Evolutionary conservation across 345 rosid genomes (phyloP).

Genomic region (Citrus cavaleriei): DNA sequence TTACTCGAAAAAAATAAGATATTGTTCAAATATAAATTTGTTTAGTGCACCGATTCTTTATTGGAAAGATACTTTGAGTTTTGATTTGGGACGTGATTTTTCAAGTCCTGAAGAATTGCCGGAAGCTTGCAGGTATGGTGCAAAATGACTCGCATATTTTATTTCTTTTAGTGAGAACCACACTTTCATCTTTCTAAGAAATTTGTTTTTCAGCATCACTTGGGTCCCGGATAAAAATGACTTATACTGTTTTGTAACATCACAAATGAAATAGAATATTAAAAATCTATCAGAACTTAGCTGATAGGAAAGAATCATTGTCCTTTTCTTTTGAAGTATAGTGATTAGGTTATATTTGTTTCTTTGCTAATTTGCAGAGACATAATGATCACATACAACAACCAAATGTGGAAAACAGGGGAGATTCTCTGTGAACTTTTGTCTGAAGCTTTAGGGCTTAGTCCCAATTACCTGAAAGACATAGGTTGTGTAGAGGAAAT

Average conservation of each 20-base stretch:
- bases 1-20: neutral
- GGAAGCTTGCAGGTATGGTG: neutral
- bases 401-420: slow-evolving; percentile 10
- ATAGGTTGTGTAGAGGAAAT: slow-evolving; percentile 28
- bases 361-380: slow-evolving; percentile 20
- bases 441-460: slow-evolving; percentile 38
- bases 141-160: no score
- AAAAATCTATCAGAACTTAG: neutral
- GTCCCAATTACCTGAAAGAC: slow-evolving; percentile 11
- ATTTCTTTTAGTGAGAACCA: no score
- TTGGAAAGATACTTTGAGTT: slow-evolving; percentile 1
- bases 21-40: neutral
- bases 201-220: no score
- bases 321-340: neutral
- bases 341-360: neutral
- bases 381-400: slow-evolving; percentile 19
- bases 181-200: no score
- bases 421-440: slow-evolving; percentile 20
- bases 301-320: neutral
- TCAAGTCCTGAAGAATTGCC: neutral
- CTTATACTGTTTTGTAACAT: no score
- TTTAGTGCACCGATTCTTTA: neutral
- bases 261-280: no score
- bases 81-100: neutral
- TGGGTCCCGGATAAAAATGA: no score